phyloP scores from a whole-genome alignment of 75 land plant species.

The Selaginella tamariscina region DNA sequence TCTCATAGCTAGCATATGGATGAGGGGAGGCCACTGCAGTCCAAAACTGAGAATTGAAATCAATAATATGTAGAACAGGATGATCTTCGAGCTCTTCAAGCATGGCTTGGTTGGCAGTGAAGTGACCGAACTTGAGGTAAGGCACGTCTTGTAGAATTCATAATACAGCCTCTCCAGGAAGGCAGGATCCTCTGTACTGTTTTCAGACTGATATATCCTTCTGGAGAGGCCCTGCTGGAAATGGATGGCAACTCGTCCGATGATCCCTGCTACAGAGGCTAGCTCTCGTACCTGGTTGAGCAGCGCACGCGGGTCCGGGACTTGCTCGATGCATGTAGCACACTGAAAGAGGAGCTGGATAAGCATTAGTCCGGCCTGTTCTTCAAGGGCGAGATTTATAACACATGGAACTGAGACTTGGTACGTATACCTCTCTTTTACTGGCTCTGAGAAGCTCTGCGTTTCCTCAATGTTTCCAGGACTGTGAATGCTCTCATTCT shows the following conservation, averaged over 20 bases:
- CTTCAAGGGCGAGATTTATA: slow-evolving; percentile 21
- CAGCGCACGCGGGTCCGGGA: slow-evolving; percentile 14
- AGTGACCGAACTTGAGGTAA: slow-evolving; percentile 87
- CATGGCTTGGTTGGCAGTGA: slow-evolving; percentile 92
- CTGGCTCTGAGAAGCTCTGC: no score
- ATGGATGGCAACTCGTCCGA: slow-evolving; percentile 70
- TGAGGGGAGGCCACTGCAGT: slow-evolving; percentile 82
- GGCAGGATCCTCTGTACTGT: slow-evolving; percentile 22
- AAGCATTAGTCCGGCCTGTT: slow-evolving; percentile 62
- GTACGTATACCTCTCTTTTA: no score
- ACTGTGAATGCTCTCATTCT: neutral
- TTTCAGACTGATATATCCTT: slow-evolving; percentile 33
- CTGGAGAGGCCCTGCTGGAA: slow-evolving; percentile 62
- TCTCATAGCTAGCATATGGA: slow-evolving; percentile 72
- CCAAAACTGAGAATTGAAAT: slow-evolving; percentile 66
- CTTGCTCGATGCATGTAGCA: slow-evolving; percentile 48
- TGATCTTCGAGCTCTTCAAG: slow-evolving; percentile 72
- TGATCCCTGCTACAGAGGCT: slow-evolving; percentile 29
- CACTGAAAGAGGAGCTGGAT: slow-evolving; percentile 73
- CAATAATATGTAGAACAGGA: slow-evolving; percentile 57
- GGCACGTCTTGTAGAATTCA: slow-evolving; percentile 83
- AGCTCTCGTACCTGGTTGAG: slow-evolving; percentile 37
- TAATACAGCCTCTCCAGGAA: slow-evolving; percentile 45
- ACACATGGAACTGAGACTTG: no score
- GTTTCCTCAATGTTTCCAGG: neutral